Conservation (phyloP, 441 rosid species). For the Macaranga tanarius region DNA sequence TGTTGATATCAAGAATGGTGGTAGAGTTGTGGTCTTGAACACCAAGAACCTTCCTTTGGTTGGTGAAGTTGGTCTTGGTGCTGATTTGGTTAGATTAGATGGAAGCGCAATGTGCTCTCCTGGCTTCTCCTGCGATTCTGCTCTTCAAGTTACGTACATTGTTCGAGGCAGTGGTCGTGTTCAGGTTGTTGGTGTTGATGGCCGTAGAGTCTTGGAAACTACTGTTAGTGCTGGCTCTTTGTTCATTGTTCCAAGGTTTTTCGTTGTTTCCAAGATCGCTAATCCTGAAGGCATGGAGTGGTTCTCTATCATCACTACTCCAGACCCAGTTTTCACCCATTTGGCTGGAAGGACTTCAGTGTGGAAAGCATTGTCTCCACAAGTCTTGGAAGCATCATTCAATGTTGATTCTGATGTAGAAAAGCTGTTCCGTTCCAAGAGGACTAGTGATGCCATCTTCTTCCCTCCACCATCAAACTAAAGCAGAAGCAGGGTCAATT, state of each 20-base stretch:
- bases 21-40: slow-evolving; percentile 66
- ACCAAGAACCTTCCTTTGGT: slow-evolving; percentile 72
- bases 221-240: slow-evolving; percentile 59
- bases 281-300: slow-evolving; percentile 64
- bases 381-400: slow-evolving; percentile 61
- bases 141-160: slow-evolving; percentile 71
- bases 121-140: slow-evolving; percentile 78
- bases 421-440: not conserved
- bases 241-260: slow-evolving; percentile 83
- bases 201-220: slow-evolving; percentile 63
- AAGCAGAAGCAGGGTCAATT: too few species aligned
- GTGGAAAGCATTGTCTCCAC: slow-evolving; percentile 72
- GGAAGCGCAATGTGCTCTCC: slow-evolving; percentile 82
- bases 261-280: slow-evolving; percentile 62
- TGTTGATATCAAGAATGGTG: slow-evolving; percentile 29
- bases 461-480: not conserved
- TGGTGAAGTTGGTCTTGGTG: slow-evolving; percentile 73
- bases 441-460: not conserved
- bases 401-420: slow-evolving; percentile 16
- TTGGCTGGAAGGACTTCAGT: slow-evolving; percentile 68
- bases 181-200: slow-evolving; percentile 68
- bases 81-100: slow-evolving; percentile 72
- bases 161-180: slow-evolving; percentile 69
- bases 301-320: slow-evolving; percentile 78
- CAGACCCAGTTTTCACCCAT: slow-evolving; percentile 74